phyloP scores from a whole-genome alignment of 768 basidiomycete genomes.

The Termitomyces heimii region DNA sequence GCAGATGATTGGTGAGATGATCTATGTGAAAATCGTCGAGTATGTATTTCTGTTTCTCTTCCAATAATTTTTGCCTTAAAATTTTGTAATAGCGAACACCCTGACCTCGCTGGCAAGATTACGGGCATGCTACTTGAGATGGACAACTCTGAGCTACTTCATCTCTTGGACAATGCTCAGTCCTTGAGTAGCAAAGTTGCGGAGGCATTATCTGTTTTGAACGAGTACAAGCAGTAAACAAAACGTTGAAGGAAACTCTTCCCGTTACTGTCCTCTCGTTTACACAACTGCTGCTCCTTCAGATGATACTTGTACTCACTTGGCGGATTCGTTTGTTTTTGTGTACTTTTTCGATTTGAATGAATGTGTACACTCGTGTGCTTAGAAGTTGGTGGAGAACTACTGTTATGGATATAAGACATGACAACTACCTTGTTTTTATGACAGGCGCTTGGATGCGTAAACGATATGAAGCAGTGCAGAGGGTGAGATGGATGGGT shows the following conservation, averaged over 20 bases:
- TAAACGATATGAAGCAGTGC: neutral
- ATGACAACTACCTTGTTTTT: neutral
- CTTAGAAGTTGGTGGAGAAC: neutral
- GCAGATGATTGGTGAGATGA: conserved; percentile 96
- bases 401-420: conserved; percentile 5
- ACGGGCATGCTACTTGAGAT: conserved; percentile 99
- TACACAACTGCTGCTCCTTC: conserved; percentile 12
- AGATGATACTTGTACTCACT: conserved; percentile 25
- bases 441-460: conserved; percentile 12
- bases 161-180: conserved; percentile 77
- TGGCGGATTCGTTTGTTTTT: conserved; percentile 26
- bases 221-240: conserved; percentile 55
- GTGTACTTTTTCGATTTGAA: conserved; percentile 4
- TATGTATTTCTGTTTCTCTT: conserved; percentile 37
- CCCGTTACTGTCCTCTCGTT: conserved; percentile 28
- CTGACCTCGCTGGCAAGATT: conserved; percentile 96
- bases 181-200: conserved; percentile 86
- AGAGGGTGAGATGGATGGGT: neutral
- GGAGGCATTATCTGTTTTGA: conserved; percentile 85
- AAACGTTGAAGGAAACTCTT: conserved; percentile 3
- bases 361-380: conserved; percentile 3
- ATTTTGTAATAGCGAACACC: conserved; percentile 52
- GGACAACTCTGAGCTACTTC: conserved; percentile 91
- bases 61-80: conserved; percentile 8
- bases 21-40: conserved; percentile 87